Conservation (phyloP, 164 flowering plant genomes). For the Vitis vinifera region ASM3070453v1 NC_081820.1:2570501-2571000, state of each 20-base stretch:
- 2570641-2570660: neutral
- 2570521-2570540: too few relatives aligned
- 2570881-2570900: constrained; percentile 45
- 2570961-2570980: neutral
- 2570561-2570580: too few relatives aligned
- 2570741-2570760: constrained; percentile 15
- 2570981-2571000: neutral
- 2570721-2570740: constrained; percentile 49
- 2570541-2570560: too few relatives aligned
- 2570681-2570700: constrained; percentile 43
- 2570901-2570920: constrained; percentile 55
- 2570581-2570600: too few relatives aligned
- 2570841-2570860: constrained; percentile 53
- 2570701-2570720: constrained; percentile 55
- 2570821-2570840: neutral
- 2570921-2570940: constrained; percentile 36
- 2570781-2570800: neutral
- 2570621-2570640: too few relatives aligned
- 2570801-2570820: neutral
- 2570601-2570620: too few relatives aligned
- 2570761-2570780: neutral
- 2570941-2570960: neutral
- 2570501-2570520: too few relatives aligned
- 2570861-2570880: constrained; percentile 64
- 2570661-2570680: constrained; percentile 35